These are phyloP conservation scores for Apophysomyces trapeziformis DNA, from an alignment of 371 early-diverging fungal species.

Conservation along the genomic window DNA sequence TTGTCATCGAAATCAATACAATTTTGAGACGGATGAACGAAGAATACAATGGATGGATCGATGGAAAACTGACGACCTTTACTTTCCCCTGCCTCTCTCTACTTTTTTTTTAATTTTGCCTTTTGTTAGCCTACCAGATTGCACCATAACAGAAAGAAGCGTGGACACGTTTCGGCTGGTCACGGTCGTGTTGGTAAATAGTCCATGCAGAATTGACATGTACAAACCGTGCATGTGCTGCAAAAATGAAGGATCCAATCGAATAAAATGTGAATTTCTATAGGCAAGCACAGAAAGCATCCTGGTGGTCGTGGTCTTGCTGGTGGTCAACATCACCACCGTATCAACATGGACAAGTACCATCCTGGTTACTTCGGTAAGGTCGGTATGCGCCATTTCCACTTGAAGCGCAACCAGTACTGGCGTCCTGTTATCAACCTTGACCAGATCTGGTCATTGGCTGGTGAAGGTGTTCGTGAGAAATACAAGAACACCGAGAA, in stretches of 20 bases:
- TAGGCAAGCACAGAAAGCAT: slow-evolving; percentile 99
- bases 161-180: slow-evolving; percentile 94
- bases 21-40: too few relatives aligned
- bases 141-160: slow-evolving; percentile 87
- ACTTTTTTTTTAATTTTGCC: not conserved
- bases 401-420: slow-evolving; percentile 93
- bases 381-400: slow-evolving; percentile 99
- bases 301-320: slow-evolving; percentile 99
- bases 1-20: too few relatives aligned
- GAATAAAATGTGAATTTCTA: too few relatives aligned
- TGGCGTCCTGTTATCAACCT: slow-evolving; percentile 92
- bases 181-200: slow-evolving; percentile 81
- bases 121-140: slow-evolving; percentile 80
- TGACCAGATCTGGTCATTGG: slow-evolving; percentile 95
- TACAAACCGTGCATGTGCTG: too few relatives aligned
- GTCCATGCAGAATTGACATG: too few relatives aligned
- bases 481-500: slow-evolving; percentile 89
- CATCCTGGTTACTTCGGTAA: slow-evolving; percentile 99
- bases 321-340: slow-evolving; percentile 99
- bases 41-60: too few relatives aligned
- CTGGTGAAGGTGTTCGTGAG: slow-evolving; percentile 89
- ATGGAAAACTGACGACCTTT: too few relatives aligned
- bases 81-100: too few relatives aligned
- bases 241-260: too few relatives aligned
- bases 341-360: slow-evolving; percentile 99